Evolutionary conservation across 2,329 filamentous ascomycete species (phyloP).

Genomic region (Colletotrichum tofieldiae): DNA sequence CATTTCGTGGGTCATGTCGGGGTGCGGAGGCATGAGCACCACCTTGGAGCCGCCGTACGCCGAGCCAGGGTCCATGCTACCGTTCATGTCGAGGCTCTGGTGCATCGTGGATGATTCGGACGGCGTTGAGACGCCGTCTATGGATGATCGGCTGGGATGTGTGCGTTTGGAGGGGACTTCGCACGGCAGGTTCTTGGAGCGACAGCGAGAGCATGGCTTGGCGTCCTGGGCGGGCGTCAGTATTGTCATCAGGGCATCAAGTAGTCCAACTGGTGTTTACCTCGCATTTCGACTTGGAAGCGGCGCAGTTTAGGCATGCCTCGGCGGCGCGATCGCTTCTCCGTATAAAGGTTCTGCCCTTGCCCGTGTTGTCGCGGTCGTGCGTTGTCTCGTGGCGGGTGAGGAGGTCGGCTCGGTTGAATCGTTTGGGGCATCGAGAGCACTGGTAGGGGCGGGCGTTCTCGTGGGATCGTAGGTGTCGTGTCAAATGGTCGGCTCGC

Average conservation of each 20-base stretch:
- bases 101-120: slow-evolving; percentile 40
- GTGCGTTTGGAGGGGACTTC: slow-evolving; percentile 37
- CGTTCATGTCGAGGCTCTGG: slow-evolving; percentile 23
- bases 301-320: slow-evolving; percentile 38
- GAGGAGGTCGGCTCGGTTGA: slow-evolving; percentile 41
- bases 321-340: slow-evolving; percentile 40
- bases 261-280: slow-evolving; percentile 3
- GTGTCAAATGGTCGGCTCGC: slow-evolving; percentile 39
- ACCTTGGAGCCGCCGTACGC: slow-evolving; percentile 20
- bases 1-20: slow-evolving; percentile 25
- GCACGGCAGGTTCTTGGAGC: slow-evolving; percentile 35
- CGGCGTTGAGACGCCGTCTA: slow-evolving; percentile 28
- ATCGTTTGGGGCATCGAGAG: slow-evolving; percentile 37
- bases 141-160: slow-evolving; percentile 25
- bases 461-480: slow-evolving; percentile 39
- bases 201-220: slow-evolving; percentile 39
- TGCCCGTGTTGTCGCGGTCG: slow-evolving; percentile 39
- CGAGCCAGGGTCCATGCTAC: slow-evolving; percentile 17
- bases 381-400: slow-evolving; percentile 41
- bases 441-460: slow-evolving; percentile 40
- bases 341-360: slow-evolving; percentile 37
- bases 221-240: slow-evolving; percentile 16
- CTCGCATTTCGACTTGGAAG: slow-evolving; percentile 42
- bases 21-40: slow-evolving; percentile 20
- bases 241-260: background rate